These are phyloP conservation scores for Pseudopithomyces chartarum DNA, from an alignment of 2,329 filamentous ascomycete species.

Conservation along the genomic window DNA sequence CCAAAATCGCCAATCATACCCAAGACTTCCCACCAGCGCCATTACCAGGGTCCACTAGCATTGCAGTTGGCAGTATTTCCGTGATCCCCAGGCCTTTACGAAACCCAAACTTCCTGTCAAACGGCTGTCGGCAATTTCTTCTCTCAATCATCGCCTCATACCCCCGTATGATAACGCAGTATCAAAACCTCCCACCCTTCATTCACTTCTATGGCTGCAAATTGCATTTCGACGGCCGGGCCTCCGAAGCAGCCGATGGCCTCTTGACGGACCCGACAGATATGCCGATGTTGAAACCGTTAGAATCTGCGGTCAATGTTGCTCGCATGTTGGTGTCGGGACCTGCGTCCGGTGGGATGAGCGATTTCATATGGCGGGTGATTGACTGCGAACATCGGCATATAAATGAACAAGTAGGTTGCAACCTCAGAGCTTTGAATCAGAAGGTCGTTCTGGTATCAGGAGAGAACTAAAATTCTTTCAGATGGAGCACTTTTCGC, in stretches of 20 bases:
- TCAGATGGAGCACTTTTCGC: neutral
- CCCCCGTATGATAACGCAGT: slow-evolving; percentile 2
- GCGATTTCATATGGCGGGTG: neutral
- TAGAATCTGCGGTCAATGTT: neutral
- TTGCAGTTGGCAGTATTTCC: too few species aligned
- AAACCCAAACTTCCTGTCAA: neutral
- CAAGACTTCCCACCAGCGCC: neutral
- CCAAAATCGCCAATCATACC: neutral
- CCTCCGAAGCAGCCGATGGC: neutral
- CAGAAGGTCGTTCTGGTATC: too few species aligned
- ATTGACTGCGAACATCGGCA: neutral
- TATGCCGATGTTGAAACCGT: neutral
- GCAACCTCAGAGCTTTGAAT: too few species aligned
- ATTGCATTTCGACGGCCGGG: neutral
- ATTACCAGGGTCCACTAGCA: too few species aligned
- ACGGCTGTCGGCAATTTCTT: neutral
- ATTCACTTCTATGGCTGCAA: slow-evolving; percentile 1
- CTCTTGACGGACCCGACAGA: too few species aligned
- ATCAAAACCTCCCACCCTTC: neutral
- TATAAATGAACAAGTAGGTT: neutral
- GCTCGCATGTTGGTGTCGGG: neutral
- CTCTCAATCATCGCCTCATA: neutral
- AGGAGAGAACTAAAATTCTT: neutral
- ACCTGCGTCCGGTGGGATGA: neutral
- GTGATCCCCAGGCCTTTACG: neutral